Base-by-base conservation (phyloP, 1,139 yeast species). In the Saccharomyces hybrid region DNA sequence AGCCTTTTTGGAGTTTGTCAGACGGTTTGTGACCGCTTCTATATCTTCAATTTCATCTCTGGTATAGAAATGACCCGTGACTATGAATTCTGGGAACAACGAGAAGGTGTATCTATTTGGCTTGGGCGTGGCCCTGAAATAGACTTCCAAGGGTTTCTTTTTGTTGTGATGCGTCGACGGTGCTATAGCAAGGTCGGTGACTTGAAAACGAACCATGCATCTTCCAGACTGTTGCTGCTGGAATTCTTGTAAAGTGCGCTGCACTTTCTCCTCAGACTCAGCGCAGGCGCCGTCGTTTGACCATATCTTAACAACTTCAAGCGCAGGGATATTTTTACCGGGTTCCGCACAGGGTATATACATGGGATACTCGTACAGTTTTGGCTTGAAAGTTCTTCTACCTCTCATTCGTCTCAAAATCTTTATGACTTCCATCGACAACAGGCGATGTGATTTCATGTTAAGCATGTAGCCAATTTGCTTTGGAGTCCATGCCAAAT, bases 401-500 rank as follows among this genome's bases (percentile, higher is more conserved):
- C 47, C 52, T 27, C 50, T 51, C 26, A 49, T 58, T n/a, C 52
- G 52, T 44, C 51, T 51, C 27, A 57, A 47, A 42, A 51, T 50
- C 8, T 34, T 49, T 13, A 55, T 51, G 1, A 59, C 55, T 51
- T 54, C 56, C 13, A 51, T 49, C 1, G 55, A 31, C 19, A 63
- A 42, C 26, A 28, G 41, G 28, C 48, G 53, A 38, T 61, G 61
- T 7, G 67, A 58, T 6, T 54, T 46, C n/a, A 54, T 11, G 14
- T 49, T 52, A n/a, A 63, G 49, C 48, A 61, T 58, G 47, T 55
- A 62, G 2, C 66, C 67, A 7, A 46, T 48, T 23, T 56, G 56
- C 34, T 47, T 50, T 11, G 62, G 55, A 1, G 61, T 55, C 63
- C 63, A 23, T 19, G 47, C 27, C n/a, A 34, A 19, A 9, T 46